A percentile compares a stretch with the other conserved stretches of the same genome.
Conservation (phyloP, 345 rosid genomes). For the Hibiscus trionum region DNA sequence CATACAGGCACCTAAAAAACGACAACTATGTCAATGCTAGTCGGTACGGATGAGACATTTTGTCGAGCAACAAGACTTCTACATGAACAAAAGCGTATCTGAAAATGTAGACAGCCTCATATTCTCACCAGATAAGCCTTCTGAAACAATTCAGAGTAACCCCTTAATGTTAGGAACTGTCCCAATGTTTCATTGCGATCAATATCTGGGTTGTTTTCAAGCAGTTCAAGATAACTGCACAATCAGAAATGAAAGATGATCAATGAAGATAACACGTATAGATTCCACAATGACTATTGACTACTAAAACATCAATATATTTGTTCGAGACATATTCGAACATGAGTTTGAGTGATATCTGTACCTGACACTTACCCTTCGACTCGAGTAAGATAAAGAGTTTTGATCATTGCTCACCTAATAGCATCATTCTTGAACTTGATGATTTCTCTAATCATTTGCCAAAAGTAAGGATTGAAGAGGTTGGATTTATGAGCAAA, state of each 20-base stretch:
- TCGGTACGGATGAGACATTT: background rate
- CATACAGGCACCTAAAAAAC: constrained; percentile 61
- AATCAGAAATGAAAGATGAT: background rate
- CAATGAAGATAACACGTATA: background rate
- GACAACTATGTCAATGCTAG: background rate
- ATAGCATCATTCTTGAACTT: constrained; percentile 63
- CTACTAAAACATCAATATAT: too few species aligned
- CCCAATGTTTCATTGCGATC: constrained; percentile 62
- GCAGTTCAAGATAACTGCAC: constrained; percentile 51
- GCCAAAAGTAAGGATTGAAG: constrained; percentile 68
- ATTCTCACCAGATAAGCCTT: constrained; percentile 73
- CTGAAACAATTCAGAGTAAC: constrained; percentile 77
- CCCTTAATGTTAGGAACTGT: constrained; percentile 48
- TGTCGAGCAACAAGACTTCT: background rate
- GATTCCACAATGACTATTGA: too few species aligned
- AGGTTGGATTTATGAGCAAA: constrained; percentile 68
- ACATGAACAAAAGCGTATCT: background rate
- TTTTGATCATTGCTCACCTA: constrained; percentile 20
- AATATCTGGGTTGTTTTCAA: constrained; percentile 57
- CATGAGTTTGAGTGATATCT: too few species aligned
- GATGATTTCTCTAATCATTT: constrained; percentile 63
- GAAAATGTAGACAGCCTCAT: background rate
- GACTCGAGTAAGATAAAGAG: background rate
- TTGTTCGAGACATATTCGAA: too few species aligned
- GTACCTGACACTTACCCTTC: background rate